Evolutionary conservation across 2,329 filamentous ascomycete genomes (phyloP).

Genomic region (Aspergillus eucalypticola): DNA sequence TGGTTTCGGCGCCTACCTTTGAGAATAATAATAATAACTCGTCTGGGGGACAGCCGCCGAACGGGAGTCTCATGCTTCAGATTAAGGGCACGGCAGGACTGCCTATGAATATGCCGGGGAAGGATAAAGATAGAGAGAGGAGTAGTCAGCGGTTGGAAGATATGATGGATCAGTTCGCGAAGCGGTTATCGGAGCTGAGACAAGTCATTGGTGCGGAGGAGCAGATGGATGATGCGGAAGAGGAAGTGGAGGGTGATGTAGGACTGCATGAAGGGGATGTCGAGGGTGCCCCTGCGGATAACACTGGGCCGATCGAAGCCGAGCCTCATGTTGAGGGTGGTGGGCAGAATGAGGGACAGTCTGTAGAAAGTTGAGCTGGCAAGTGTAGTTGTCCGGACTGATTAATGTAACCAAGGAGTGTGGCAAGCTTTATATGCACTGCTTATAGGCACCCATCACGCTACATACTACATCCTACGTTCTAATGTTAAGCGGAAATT

Average conservation of each 20-base stretch:
- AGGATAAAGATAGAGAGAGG: constrained; percentile 25
- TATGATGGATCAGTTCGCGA: constrained; percentile 51
- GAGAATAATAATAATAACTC: constrained; percentile 56
- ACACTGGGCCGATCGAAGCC: neutral
- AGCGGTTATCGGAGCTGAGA: constrained; percentile 45
- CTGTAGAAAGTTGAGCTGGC: neutral
- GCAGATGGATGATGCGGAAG: neutral
- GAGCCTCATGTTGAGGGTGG: neutral
- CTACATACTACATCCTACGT: neutral
- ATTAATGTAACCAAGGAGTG: no score
- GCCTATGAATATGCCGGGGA: constrained; percentile 20
- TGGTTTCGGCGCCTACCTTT: constrained; percentile 64
- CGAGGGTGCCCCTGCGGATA: neutral
- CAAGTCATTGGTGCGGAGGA: constrained; percentile 42
- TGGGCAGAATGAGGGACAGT: neutral
- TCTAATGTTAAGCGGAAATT: neutral
- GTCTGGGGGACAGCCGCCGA: constrained; percentile 51
- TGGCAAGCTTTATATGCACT: no score
- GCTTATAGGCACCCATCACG: neutral
- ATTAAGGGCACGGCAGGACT: constrained; percentile 45
- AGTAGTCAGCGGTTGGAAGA: constrained; percentile 42
- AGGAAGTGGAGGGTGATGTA: neutral
- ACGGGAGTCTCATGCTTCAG: constrained; percentile 46
- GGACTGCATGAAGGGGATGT: neutral
- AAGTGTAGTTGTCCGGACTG: neutral